Conservation (phyloP, 345 rosid species). For the Boechera retrofracta region DNA sequence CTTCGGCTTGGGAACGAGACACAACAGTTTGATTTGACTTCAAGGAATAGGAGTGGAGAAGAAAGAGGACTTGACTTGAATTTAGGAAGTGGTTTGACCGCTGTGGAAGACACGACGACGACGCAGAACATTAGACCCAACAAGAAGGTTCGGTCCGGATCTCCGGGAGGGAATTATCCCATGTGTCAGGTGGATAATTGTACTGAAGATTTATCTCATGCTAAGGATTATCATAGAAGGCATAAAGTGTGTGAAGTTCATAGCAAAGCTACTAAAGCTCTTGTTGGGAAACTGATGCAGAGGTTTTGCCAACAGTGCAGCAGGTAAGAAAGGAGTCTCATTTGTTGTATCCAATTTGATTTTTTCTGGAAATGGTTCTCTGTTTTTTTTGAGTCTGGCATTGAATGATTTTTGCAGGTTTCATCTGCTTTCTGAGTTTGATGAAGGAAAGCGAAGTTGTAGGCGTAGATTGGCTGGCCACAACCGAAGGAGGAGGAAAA, state of each 20-base stretch:
- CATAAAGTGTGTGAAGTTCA: constrained; percentile 91
- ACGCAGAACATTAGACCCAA: constrained; percentile 62
- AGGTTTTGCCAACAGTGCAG: constrained; percentile 99
- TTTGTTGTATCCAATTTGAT: background rate
- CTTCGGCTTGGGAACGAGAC: constrained; percentile 45
- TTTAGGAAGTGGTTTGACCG: constrained; percentile 61
- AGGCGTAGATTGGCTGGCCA: constrained; percentile 90
- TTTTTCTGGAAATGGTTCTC: background rate
- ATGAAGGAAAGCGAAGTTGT: constrained; percentile 90
- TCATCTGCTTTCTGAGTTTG: constrained; percentile 82
- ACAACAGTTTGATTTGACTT: constrained; percentile 37
- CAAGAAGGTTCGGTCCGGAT: constrained; percentile 78
- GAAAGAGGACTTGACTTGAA: constrained; percentile 69
- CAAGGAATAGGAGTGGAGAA: constrained; percentile 41
- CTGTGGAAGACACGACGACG: constrained; percentile 46
- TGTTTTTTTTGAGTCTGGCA: background rate
- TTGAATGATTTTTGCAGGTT: constrained; percentile 52
- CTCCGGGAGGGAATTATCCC: constrained; percentile 72
- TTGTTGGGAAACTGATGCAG: constrained; percentile 89
- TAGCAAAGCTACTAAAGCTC: constrained; percentile 80
- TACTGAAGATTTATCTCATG: constrained; percentile 73
- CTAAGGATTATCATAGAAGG: constrained; percentile 89
- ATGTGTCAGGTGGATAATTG: constrained; percentile 92
- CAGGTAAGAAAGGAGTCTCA: constrained; percentile 54
- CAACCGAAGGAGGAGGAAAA: constrained; percentile 75